These are phyloP conservation scores for Eutrema yunnanense DNA, from an alignment of 345 rosid species.

Conservation along the genomic window DNA sequence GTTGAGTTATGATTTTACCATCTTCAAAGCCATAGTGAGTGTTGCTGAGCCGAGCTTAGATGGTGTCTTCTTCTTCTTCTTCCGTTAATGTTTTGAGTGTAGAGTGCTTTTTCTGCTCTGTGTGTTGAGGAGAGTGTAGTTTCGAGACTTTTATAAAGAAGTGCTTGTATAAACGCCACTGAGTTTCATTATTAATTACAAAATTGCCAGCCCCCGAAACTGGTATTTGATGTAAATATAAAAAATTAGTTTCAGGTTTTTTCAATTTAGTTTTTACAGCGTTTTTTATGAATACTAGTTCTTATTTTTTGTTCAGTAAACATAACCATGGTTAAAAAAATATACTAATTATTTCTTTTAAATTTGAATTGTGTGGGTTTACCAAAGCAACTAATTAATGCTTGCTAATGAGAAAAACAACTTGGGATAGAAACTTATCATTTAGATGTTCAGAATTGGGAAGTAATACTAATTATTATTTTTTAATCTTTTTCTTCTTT, in stretches of 20 bases:
- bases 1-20: slow-evolving; percentile 35
- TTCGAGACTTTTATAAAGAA: slow-evolving; percentile 11
- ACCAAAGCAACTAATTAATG: neutral
- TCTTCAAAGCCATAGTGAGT: slow-evolving; percentile 89
- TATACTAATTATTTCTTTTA: slow-evolving; percentile 4
- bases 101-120: neutral
- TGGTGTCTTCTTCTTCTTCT: neutral
- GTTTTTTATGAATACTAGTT: neutral
- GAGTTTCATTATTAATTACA: slow-evolving; percentile 4
- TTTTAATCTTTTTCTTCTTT: neutral
- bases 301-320: neutral
- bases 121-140: neutral
- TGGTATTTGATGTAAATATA: neutral
- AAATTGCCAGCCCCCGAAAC: neutral
- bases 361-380: slow-evolving; percentile 11
- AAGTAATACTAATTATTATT: neutral
- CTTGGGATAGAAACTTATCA: slow-evolving; percentile 11
- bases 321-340: neutral
- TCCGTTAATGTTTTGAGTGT: neutral
- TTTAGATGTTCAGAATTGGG: neutral
- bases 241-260: neutral
- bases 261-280: neutral
- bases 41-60: slow-evolving; percentile 25
- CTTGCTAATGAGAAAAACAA: slow-evolving; percentile 1
- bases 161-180: neutral